Conservation (phyloP, 2,329 filamentous ascomycete species). For the Nemania sp. region DNA sequence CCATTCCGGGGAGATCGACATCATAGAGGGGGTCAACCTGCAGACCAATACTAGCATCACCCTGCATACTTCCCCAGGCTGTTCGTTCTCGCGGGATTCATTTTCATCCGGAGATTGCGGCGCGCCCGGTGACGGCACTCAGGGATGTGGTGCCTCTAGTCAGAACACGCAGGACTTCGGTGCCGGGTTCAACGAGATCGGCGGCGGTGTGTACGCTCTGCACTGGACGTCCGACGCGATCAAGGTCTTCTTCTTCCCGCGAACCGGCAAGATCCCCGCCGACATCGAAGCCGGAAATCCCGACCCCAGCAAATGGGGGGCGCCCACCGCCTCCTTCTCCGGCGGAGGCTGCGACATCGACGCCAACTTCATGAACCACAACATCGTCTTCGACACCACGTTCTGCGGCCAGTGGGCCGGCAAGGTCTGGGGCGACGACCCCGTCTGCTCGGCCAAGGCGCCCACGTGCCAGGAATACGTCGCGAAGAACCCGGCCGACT, state of each 20-base stretch:
- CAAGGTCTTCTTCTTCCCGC: constrained; percentile 81
- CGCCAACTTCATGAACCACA: constrained; percentile 69
- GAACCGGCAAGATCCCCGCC: constrained; percentile 60
- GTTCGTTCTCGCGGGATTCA: constrained; percentile 52
- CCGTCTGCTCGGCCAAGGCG: constrained; percentile 63
- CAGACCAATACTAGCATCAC: constrained; percentile 64
- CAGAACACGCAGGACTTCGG: constrained; percentile 63
- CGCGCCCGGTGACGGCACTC: constrained; percentile 50
- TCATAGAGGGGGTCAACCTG: constrained; percentile 76
- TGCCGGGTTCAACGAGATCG: constrained; percentile 69
- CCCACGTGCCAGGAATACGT: constrained; percentile 75
- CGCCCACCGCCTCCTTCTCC: constrained; percentile 69
- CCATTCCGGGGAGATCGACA: constrained; percentile 73
- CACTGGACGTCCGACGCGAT: constrained; percentile 78
- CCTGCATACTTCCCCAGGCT: constrained; percentile 68
- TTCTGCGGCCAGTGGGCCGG: constrained; percentile 92
- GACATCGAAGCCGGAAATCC: constrained; percentile 66
- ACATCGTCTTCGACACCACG: constrained; percentile 80
- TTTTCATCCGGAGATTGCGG: constrained; percentile 62
- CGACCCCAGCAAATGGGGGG: constrained; percentile 69
- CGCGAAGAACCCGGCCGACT: constrained; percentile 68
- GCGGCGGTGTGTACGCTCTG: constrained; percentile 73
- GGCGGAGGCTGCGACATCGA: constrained; percentile 73
- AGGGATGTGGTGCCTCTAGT: constrained; percentile 64
- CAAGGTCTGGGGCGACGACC: constrained; percentile 62